Conservation (phyloP, 2,329 filamentous ascomycete species). For the Tolypocladium tundrense region DNA sequence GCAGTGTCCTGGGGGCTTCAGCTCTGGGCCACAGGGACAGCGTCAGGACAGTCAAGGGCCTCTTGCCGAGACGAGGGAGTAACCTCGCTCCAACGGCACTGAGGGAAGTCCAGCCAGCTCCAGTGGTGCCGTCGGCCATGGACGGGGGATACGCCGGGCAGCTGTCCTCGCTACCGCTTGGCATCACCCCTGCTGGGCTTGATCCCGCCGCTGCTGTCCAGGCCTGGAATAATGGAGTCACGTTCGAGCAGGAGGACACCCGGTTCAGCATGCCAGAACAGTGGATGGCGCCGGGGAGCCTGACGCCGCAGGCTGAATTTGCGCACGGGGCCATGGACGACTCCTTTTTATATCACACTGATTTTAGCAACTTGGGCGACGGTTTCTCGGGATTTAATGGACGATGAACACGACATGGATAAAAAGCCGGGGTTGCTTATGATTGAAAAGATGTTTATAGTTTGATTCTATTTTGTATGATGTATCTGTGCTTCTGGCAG, state of each 20-base stretch:
- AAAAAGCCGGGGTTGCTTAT: background rate
- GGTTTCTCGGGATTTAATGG: conserved; percentile 11
- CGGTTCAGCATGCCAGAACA: conserved; percentile 13
- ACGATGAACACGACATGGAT: background rate
- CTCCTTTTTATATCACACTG: conserved; percentile 12
- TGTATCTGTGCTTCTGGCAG: background rate
- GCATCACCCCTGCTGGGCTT: conserved; percentile 7
- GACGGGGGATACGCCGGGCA: conserved; percentile 7
- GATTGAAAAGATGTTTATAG: background rate
- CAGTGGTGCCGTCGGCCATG: conserved; percentile 7
- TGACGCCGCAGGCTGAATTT: conserved; percentile 16
- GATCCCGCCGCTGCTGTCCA: conserved; percentile 12
- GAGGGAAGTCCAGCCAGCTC: conserved; percentile 8
- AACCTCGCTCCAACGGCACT: conserved; percentile 14
- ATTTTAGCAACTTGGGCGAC: conserved; percentile 10
- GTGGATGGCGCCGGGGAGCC: conserved; percentile 8
- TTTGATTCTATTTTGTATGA: background rate
- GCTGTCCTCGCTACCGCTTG: conserved; percentile 6
- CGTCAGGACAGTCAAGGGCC: conserved; percentile 16
- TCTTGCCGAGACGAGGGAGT: conserved; percentile 9
- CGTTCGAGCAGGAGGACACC: conserved; percentile 11
- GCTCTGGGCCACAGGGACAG: conserved; percentile 18
- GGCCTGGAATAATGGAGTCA: conserved; percentile 18
- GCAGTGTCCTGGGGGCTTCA: conserved; percentile 14
- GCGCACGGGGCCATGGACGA: conserved; percentile 2